Conservation (phyloP, 805 yeast genomes). For the Candida lessepsii region DNA sequence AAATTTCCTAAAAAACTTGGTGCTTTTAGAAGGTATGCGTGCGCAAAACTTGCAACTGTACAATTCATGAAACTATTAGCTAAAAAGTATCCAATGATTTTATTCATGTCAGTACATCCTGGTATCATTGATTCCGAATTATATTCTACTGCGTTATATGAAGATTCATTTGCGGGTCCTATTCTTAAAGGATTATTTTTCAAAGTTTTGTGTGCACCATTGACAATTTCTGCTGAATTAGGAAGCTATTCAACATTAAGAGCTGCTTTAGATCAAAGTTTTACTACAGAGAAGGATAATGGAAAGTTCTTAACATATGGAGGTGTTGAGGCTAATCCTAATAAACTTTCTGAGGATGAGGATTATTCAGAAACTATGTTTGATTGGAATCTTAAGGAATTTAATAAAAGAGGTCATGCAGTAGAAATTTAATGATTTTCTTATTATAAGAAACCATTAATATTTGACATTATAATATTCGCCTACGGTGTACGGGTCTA, state of each 20-base stretch:
- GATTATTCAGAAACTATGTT: slow-evolving; percentile 24
- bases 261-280: slow-evolving; percentile 29
- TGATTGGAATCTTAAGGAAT: slow-evolving; percentile 21
- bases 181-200: slow-evolving; percentile 10
- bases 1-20: slow-evolving; percentile 24
- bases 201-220: slow-evolving; percentile 14
- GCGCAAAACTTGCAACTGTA: slow-evolving; percentile 33
- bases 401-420: slow-evolving; percentile 13
- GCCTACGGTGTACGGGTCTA: too few species aligned
- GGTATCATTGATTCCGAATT: slow-evolving; percentile 37
- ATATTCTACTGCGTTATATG: slow-evolving; percentile 19
- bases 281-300: slow-evolving; percentile 22
- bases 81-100: slow-evolving; percentile 27
- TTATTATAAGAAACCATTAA: too few species aligned
- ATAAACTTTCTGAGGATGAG: slow-evolving; percentile 23
- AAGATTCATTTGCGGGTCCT: slow-evolving; percentile 2
- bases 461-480: too few species aligned
- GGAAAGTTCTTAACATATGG: slow-evolving; percentile 35
- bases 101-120: slow-evolving; percentile 38
- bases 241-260: slow-evolving; percentile 34
- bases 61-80: slow-evolving; percentile 30
- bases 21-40: slow-evolving; percentile 36
- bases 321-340: slow-evolving; percentile 25
- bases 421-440: too few species aligned
- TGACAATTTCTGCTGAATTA: slow-evolving; percentile 33